These are phyloP conservation scores for Przewalskia tangutica DNA, from an alignment of 257 asterid species.

Conservation along the genomic window DNA sequence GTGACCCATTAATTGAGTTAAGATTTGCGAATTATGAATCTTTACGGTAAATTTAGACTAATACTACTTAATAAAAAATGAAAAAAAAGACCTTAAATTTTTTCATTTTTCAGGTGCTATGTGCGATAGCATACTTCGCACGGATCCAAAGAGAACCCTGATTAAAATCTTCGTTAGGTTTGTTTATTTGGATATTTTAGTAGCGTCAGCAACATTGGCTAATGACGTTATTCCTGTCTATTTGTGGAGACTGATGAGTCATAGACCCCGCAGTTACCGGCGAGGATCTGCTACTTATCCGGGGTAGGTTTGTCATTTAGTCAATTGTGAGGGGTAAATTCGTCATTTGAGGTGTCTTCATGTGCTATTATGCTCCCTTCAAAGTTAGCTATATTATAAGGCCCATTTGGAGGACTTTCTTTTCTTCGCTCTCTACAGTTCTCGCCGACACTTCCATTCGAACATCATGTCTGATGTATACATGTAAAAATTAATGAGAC, in stretches of 20 bases:
- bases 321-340: conserved; percentile 11
- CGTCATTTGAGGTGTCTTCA: conserved; percentile 12
- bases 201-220: neutral
- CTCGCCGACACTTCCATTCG: neutral
- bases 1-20: no score
- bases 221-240: conserved; percentile 21
- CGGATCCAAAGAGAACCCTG: no score
- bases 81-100: no score
- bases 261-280: conserved; percentile 13
- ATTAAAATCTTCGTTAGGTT: no score
- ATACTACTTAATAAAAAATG: no score
- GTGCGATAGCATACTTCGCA: no score
- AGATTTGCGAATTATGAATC: no score
- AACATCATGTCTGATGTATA: neutral
- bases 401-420: neutral
- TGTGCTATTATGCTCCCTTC: conserved; percentile 33
- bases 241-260: neutral
- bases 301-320: conserved; percentile 32
- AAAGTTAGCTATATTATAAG: no score
- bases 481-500: neutral
- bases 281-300: neutral
- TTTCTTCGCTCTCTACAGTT: neutral
- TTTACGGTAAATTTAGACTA: no score
- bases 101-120: no score
- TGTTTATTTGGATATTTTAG: neutral